Evolutionary conservation across 371 early-diverging fungal genomes (phyloP), one percentile per base, ranked within the genome.

Genomic region (Mucor velutinosus): DNA sequence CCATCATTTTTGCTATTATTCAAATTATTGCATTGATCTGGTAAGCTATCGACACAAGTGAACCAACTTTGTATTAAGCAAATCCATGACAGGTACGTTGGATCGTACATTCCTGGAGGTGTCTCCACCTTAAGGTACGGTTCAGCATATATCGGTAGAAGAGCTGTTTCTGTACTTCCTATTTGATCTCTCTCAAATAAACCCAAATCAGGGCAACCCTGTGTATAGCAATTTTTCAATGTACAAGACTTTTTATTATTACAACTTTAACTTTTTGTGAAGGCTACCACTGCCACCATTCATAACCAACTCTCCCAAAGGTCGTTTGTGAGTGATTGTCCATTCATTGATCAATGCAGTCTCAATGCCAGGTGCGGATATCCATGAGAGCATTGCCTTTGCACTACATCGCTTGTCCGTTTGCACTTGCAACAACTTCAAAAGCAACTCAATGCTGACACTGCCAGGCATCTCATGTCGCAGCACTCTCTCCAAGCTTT

Each of bases 11-110:
- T 53, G 83, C 86, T 11, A 73, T 89, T 21, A 60, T 87, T 53
- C 90, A 91, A 71, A 74, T 87, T 12, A 64, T 89, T 45, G 87
- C 89, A 0, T 75, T 91, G 14, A 66, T 87, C n/a, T 89, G 88
- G 80, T 87, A 83, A 70, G 67, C n/a, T 30, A 32, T 23, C 59
- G 12, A 29, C 12, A 55, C n/a, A 29, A 7, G 29, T 30, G 15
- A 6, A 43, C 37, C 8, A 41, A 53, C 19, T 10, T 56, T 14
- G 14, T 51, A 4, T 33, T 56, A 12, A 19, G 21, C 15, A 2
- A 30, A 30, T 30, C 17, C 35, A 17, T 12, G 17, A 4, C 53
- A 81, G 81, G 79, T 84, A 84, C 56, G 77, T 84, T 65, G 84
- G 79, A 10, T 84, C 84, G 10, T 84, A 84, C 64, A 80, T 84